Evolutionary conservation across 768 basidiomycete species (phyloP).

Genomic region (Amanita pseudoporphyria): DNA sequence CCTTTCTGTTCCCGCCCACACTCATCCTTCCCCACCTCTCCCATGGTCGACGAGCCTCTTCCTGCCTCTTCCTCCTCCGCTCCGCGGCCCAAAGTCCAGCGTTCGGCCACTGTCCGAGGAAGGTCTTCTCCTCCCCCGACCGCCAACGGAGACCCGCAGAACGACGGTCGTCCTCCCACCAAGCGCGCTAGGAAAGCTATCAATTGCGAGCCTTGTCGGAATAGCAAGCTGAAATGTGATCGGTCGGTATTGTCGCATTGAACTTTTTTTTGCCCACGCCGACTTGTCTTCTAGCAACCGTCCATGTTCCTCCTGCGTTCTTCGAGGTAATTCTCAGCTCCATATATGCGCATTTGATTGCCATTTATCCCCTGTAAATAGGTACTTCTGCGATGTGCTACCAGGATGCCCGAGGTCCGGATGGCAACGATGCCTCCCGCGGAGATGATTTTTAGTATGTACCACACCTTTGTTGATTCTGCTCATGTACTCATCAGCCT

Average conservation of each 20-base stretch:
- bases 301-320: conserved; percentile 82
- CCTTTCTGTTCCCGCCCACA: conserved; percentile 11
- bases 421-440: conserved; percentile 43
- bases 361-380: conserved; percentile 23
- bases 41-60: conserved; percentile 30
- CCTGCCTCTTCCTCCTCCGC: conserved; percentile 28
- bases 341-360: conserved; percentile 6
- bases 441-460: conserved; percentile 55
- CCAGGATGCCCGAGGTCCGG: conserved; percentile 62
- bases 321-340: conserved; percentile 48
- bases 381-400: conserved; percentile 78
- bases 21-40: conserved; percentile 16
- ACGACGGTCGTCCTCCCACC: conserved; percentile 56
- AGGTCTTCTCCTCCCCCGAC: conserved; percentile 39
- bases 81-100: conserved; percentile 31
- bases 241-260: conserved; percentile 34
- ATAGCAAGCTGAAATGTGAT: conserved; percentile 85
- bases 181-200: conserved; percentile 83
- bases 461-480: conserved; percentile 10
- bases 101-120: conserved; percentile 37
- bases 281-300: conserved; percentile 46
- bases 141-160: conserved; percentile 29
- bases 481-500: conserved; percentile 7
- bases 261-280: conserved; percentile 6
- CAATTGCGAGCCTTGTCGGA: conserved; percentile 83